Conservation (phyloP, 2,329 filamentous ascomycete genomes). For the Fusarium poae region DNA sequence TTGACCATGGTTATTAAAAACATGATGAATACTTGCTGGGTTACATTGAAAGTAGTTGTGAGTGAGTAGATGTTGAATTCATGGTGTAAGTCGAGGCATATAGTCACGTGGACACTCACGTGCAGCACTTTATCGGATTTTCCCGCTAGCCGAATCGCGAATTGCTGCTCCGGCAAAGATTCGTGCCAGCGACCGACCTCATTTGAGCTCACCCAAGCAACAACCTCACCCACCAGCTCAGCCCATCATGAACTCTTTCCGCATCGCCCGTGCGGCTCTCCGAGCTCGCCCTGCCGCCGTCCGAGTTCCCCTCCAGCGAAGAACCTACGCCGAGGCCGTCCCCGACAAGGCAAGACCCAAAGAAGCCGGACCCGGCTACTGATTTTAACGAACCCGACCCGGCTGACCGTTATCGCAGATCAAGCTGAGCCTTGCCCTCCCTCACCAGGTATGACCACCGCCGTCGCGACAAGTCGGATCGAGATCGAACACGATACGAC, state of each 20-base stretch:
- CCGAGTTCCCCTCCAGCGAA: constrained; percentile 81
- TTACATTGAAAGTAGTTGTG: too few relatives aligned
- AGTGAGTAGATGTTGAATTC: not conserved
- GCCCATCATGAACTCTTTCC: constrained; percentile 90
- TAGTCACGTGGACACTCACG: constrained; percentile 52
- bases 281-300: constrained; percentile 83
- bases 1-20: not conserved
- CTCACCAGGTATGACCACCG: constrained; percentile 87
- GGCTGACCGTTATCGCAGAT: constrained; percentile 67
- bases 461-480: constrained; percentile 32
- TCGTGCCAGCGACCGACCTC: constrained; percentile 62
- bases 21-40: not conserved
- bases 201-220: constrained; percentile 60
- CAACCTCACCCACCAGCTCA: constrained; percentile 64
- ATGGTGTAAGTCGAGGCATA: not conserved
- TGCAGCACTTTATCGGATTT: constrained; percentile 55
- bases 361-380: constrained; percentile 34
- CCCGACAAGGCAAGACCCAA: constrained; percentile 76
- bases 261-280: constrained; percentile 90
- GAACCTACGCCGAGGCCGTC: constrained; percentile 91
- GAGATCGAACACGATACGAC: constrained; percentile 44
- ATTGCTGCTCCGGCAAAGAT: constrained; percentile 60
- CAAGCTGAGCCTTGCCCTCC: constrained; percentile 97
- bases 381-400: constrained; percentile 39
- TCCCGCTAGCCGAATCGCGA: constrained; percentile 57